Percentiles rank a stretch among this genome's conserved stretches.
Conservation (phyloP, 2,329 filamentous ascomycete species). For the Trichoderma semiorbis region DNA sequence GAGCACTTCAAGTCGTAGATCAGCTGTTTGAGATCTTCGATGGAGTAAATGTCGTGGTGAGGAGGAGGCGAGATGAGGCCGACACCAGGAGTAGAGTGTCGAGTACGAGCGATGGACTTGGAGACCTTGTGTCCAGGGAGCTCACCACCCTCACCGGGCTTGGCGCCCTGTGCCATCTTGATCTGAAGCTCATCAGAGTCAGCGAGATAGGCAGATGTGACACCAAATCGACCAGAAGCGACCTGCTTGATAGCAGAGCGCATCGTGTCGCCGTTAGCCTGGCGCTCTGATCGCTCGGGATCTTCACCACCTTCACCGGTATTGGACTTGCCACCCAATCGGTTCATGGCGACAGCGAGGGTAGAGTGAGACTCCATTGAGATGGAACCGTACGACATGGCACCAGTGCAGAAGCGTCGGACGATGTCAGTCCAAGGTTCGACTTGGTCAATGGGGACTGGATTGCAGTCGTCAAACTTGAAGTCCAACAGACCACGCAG, state of each 20-base stretch:
- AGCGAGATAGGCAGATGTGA: conserved; percentile 89
- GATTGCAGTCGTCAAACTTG: conserved; percentile 80
- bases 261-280: conserved; percentile 95
- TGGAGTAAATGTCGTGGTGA: conserved; percentile 98
- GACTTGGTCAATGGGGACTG: conserved; percentile 92
- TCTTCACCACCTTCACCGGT: conserved; percentile 97
- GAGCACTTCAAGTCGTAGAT: conserved; percentile 98
- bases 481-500: conserved; percentile 93
- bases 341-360: conserved; percentile 93
- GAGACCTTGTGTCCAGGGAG: conserved; percentile 96
- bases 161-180: conserved; percentile 98
- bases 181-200: conserved; percentile 97
- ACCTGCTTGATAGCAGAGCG: conserved; percentile 97
- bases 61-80: conserved; percentile 94
- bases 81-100: conserved; percentile 94
- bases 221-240: conserved; percentile 91
- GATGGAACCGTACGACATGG: conserved; percentile 98
- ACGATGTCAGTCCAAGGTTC: conserved; percentile 99
- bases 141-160: conserved; percentile 96
- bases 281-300: conserved; percentile 77
- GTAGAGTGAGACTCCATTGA: conserved; percentile 98
- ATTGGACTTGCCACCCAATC: conserved; percentile 94
- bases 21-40: conserved; percentile 94
- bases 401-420: conserved; percentile 90
- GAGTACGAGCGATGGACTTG: conserved; percentile 86